Conservation (phyloP, 257 asterid genomes). For the Penstemon eatonii region DNA sequence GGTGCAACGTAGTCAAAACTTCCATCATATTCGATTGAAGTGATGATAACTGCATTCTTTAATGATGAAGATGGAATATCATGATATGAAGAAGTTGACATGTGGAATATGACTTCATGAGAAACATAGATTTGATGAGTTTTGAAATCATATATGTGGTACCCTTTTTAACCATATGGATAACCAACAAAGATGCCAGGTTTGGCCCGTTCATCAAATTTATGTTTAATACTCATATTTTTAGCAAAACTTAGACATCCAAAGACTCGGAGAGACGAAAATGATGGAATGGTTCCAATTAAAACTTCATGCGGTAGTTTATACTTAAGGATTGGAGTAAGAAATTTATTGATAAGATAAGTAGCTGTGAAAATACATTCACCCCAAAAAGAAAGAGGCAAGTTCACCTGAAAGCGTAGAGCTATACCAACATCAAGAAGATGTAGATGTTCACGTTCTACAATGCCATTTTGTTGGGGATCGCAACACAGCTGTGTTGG, state of each 20-base stretch:
- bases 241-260: slow-evolving; percentile 5
- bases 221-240: not conserved
- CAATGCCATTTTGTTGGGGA: no score
- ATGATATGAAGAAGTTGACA: not conserved
- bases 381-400: no score
- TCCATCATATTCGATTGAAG: not conserved
- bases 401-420: not conserved
- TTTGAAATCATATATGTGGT: not conserved
- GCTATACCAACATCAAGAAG: not conserved
- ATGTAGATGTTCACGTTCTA: not conserved
- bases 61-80: not conserved
- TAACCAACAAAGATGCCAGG: not conserved
- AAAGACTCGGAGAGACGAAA: not conserved
- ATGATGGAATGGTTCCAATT: not conserved
- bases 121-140: not conserved
- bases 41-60: not conserved
- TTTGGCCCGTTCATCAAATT: slow-evolving; percentile 3
- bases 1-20: slow-evolving; percentile 1
- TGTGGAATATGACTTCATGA: not conserved
- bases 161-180: not conserved
- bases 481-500: slow-evolving; percentile 5
- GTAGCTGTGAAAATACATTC: not conserved
- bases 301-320: not conserved
- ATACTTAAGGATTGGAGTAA: not conserved
- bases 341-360: no score